phyloP scores from a whole-genome alignment of 169 alveolate genomes.

The Plasmodium blacklocki region DNA sequence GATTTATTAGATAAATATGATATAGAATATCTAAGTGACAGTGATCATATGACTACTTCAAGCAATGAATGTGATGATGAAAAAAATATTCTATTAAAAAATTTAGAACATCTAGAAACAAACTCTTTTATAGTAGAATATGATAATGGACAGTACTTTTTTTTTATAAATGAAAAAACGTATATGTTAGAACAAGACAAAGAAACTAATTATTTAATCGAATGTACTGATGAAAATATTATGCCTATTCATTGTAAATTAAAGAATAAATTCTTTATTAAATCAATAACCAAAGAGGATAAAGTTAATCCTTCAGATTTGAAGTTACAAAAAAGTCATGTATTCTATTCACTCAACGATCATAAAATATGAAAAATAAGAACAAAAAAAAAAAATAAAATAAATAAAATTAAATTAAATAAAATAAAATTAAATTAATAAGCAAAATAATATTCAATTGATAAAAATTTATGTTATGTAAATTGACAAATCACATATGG shows the following conservation, averaged over 20 bases:
- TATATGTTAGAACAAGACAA: conserved; percentile 38
- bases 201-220: conserved; percentile 52
- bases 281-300: conserved; percentile 34
- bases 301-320: conserved; percentile 5
- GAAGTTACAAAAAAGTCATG: background rate
- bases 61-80: conserved; percentile 12
- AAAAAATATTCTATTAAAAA: conserved; percentile 1
- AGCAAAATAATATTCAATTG: too few relatives aligned
- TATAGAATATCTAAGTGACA: background rate
- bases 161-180: conserved; percentile 49
- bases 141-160: conserved; percentile 25
- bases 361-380: background rate
- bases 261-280: conserved; percentile 37
- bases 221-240: conserved; percentile 25
- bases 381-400: background rate
- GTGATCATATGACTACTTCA: conserved; percentile 38
- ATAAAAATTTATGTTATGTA: too few relatives aligned
- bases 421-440: too few relatives aligned
- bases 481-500: too few relatives aligned
- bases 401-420: too few relatives aligned
- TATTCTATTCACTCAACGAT: conserved; percentile 41
- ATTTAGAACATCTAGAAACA: conserved; percentile 27
- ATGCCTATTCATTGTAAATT: conserved; percentile 33
- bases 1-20: conserved; percentile 26
- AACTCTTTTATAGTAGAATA: conserved; percentile 51